Evolutionary conservation across 202 grass and related monocot species (phyloP).

Genomic region (Zizania palustris): DNA sequence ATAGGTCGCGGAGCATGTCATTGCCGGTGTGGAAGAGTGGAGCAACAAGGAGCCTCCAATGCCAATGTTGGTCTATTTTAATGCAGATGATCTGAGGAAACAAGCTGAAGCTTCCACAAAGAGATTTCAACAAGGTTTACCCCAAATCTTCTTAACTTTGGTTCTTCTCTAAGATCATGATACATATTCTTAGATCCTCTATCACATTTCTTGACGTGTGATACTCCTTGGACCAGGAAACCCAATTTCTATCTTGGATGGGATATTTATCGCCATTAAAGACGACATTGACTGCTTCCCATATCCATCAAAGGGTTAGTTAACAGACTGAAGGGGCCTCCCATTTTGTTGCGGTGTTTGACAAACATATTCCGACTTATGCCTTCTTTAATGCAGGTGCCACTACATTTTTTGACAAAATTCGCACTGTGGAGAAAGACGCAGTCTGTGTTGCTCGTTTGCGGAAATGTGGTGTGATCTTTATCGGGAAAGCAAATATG

Average conservation of each 20-base stretch:
- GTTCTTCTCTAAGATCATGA: slow-evolving; percentile 20
- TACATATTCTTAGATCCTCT: background rate
- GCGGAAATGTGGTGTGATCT: slow-evolving; percentile 86
- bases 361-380: slow-evolving; percentile 7
- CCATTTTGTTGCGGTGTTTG: slow-evolving; percentile 3
- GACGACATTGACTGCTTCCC: slow-evolving; percentile 95
- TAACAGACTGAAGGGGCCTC: slow-evolving; percentile 23
- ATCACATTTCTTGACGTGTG: background rate
- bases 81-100: slow-evolving; percentile 66
- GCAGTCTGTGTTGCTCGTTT: slow-evolving; percentile 76
- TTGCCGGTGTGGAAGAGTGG: slow-evolving; percentile 71
- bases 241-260: slow-evolving; percentile 74
- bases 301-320: slow-evolving; percentile 79
- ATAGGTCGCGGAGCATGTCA: slow-evolving; percentile 78
- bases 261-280: slow-evolving; percentile 86
- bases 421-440: slow-evolving; percentile 63
- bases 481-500: slow-evolving; percentile 99
- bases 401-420: slow-evolving; percentile 80
- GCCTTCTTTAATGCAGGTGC: slow-evolving; percentile 55
- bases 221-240: slow-evolving; percentile 56
- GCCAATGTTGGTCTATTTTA: slow-evolving; percentile 81
- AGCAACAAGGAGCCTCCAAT: slow-evolving; percentile 64
- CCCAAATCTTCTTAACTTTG: background rate
- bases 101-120: slow-evolving; percentile 83
- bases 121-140: slow-evolving; percentile 75